phyloP scores from a whole-genome alignment of 495 filamentous ascomycete genomes.

The Hypoxylon fragiforme region DNA sequence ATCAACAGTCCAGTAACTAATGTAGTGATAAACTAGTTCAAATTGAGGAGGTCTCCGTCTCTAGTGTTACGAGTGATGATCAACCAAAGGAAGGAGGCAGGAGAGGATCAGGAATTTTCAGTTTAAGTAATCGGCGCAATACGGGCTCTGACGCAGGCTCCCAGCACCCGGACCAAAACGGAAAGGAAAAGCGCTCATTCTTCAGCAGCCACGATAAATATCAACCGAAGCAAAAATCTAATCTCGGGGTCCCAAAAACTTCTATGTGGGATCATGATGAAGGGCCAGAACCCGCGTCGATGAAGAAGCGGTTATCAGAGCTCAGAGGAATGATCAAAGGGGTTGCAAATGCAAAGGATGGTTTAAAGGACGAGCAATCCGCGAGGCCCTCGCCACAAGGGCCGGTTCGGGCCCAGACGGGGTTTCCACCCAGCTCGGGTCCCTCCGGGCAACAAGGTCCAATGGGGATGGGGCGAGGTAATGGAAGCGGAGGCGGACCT shows the following conservation, averaged over 20 bases:
- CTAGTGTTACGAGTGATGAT: slow-evolving; percentile 31
- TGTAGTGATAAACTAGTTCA: slow-evolving; percentile 10
- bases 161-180: slow-evolving; percentile 13
- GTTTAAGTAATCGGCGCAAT: slow-evolving; percentile 23
- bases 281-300: slow-evolving; percentile 17
- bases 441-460: slow-evolving; percentile 5
- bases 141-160: slow-evolving; percentile 8
- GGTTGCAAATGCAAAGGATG: slow-evolving; percentile 37
- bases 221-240: slow-evolving; percentile 31
- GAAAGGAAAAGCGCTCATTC: slow-evolving; percentile 27
- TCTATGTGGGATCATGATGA: slow-evolving; percentile 30
- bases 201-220: slow-evolving; percentile 22
- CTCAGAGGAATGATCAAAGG: slow-evolving; percentile 39
- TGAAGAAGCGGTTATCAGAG: slow-evolving; percentile 36
- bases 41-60: slow-evolving; percentile 29
- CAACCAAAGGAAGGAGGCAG: slow-evolving; percentile 11
- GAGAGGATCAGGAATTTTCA: slow-evolving; percentile 30
- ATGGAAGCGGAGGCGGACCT: slow-evolving; percentile 14
- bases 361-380: slow-evolving; percentile 34
- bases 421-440: slow-evolving; percentile 8
- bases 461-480: slow-evolving; percentile 12
- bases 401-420: slow-evolving; percentile 10
- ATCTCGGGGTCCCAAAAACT: slow-evolving; percentile 5
- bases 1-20: neutral
- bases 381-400: slow-evolving; percentile 27